A percentile compares a stretch with the other conserved stretches of the same genome.
Evolutionary conservation across 2,329 filamentous ascomycete species (phyloP).

Genomic region (Hypoxylon sp.): DNA sequence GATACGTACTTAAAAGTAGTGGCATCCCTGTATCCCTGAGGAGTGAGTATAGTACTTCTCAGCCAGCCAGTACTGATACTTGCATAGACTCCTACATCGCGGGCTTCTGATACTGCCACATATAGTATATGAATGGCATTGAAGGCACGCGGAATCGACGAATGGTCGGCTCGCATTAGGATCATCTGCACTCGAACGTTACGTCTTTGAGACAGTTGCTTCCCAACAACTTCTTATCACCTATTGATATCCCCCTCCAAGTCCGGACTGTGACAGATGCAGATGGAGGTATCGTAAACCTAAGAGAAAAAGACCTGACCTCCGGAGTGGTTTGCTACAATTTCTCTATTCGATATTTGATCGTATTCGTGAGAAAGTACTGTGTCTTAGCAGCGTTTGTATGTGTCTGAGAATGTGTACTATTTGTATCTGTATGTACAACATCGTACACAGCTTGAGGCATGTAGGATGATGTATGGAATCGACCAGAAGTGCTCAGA

Average conservation of each 20-base stretch:
- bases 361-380: constrained; percentile 8
- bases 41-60: constrained; percentile 19
- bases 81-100: constrained; percentile 20
- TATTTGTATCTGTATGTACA: constrained; percentile 21
- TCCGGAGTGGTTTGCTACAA: constrained; percentile 32
- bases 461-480: constrained; percentile 13
- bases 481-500: constrained; percentile 14
- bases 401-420: background rate
- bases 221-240: constrained; percentile 29
- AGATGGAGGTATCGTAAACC: constrained; percentile 20
- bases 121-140: constrained; percentile 24
- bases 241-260: constrained; percentile 8
- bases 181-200: constrained; percentile 43
- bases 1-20: constrained; percentile 15
- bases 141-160: constrained; percentile 21
- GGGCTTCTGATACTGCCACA: constrained; percentile 16
- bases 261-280: constrained; percentile 15
- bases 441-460: constrained; percentile 21
- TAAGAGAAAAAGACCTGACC: constrained; percentile 18
- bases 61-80: constrained; percentile 24
- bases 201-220: constrained; percentile 39
- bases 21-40: constrained; percentile 3
- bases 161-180: constrained; percentile 34
- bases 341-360: constrained; percentile 12
- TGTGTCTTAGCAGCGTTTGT: constrained; percentile 10